A percentile compares a stretch with the other conserved stretches of the same genome.
phyloP scores from a whole-genome alignment of 768 basidiomycete species.

The Kwoniella dejecticola region DNA sequence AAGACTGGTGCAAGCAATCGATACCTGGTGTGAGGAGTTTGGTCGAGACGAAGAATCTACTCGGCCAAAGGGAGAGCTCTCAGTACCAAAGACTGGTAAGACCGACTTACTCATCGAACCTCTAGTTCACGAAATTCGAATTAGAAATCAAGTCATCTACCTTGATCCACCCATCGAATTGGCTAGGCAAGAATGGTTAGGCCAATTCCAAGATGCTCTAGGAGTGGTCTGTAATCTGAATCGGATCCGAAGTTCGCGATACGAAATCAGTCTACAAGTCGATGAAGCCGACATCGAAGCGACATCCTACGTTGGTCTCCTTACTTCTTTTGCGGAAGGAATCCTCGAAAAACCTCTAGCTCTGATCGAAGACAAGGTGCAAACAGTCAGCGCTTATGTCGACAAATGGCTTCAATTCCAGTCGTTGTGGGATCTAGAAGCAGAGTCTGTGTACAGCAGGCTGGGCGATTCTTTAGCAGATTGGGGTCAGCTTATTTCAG shows the following conservation, averaged over 20 bases:
- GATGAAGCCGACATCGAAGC: constrained; percentile 67
- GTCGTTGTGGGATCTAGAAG: constrained; percentile 95
- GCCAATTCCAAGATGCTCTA: constrained; percentile 85
- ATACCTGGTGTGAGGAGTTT: constrained; percentile 87
- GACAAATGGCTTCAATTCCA: constrained; percentile 99
- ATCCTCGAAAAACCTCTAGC: constrained; percentile 79
- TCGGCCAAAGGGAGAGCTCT: constrained; percentile 57
- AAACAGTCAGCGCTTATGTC: constrained; percentile 76
- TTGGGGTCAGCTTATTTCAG: constrained; percentile 94
- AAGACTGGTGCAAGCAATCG: constrained; percentile 74
- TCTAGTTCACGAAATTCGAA: constrained; percentile 91
- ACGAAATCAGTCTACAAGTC: constrained; percentile 93
- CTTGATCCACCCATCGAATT: constrained; percentile 96
- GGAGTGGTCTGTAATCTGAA: constrained; percentile 83
- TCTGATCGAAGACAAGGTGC: constrained; percentile 83
- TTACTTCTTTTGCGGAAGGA: constrained; percentile 71
- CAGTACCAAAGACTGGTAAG: not conserved
- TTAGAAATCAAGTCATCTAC: constrained; percentile 98
- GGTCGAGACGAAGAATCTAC: constrained; percentile 72
- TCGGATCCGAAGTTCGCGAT: constrained; percentile 89
- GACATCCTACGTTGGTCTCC: constrained; percentile 76
- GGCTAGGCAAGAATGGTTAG: constrained; percentile 85
- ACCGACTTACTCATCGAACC: constrained; percentile 64
- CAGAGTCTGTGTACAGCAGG: constrained; percentile 87
- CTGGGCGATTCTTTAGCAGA: constrained; percentile 88